Evolutionary conservation across 257 asterid species (phyloP).

Genomic region (Euphrasia confusa): DNA sequence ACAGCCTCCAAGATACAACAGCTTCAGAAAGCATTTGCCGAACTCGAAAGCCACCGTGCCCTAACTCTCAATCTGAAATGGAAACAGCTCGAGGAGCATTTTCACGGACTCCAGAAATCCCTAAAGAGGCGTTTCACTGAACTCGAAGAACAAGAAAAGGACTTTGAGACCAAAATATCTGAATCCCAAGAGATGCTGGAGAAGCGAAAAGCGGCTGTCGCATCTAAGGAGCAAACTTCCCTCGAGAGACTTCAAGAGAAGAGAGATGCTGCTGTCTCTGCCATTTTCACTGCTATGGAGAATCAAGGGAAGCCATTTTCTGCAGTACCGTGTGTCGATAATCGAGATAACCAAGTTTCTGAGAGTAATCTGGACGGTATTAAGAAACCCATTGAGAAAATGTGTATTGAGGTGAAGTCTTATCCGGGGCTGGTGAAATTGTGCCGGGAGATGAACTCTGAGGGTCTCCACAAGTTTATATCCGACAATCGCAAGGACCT

Average conservation of each 20-base stretch:
- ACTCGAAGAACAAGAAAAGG: slow-evolving; percentile 88
- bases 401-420: slow-evolving; percentile 49
- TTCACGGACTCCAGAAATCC: slow-evolving; percentile 89
- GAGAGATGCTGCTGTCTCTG: slow-evolving; percentile 90
- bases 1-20: slow-evolving; percentile 84
- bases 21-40: slow-evolving; percentile 93
- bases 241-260: slow-evolving; percentile 88
- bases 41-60: slow-evolving; percentile 91
- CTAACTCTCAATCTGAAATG: slow-evolving; percentile 83
- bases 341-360: slow-evolving; percentile 33
- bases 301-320: slow-evolving; percentile 42
- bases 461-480: slow-evolving; percentile 85
- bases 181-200: slow-evolving; percentile 61
- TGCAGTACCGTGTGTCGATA: slow-evolving; percentile 14
- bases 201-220: slow-evolving; percentile 72
- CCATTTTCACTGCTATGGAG: slow-evolving; percentile 60
- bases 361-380: not conserved
- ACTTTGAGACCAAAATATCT: slow-evolving; percentile 65
- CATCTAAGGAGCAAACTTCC: slow-evolving; percentile 77
- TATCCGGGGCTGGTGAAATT: slow-evolving; percentile 75
- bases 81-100: slow-evolving; percentile 96
- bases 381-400: slow-evolving; percentile 33
- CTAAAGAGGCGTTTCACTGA: slow-evolving; percentile 93
- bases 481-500: slow-evolving; percentile 94
- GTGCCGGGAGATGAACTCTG: slow-evolving; percentile 85